Percentiles rank a stretch among this genome's conserved stretches.
phyloP scores from a whole-genome alignment of 768 basidiomycete genomes.

The Scleroderma bovista region DNA sequence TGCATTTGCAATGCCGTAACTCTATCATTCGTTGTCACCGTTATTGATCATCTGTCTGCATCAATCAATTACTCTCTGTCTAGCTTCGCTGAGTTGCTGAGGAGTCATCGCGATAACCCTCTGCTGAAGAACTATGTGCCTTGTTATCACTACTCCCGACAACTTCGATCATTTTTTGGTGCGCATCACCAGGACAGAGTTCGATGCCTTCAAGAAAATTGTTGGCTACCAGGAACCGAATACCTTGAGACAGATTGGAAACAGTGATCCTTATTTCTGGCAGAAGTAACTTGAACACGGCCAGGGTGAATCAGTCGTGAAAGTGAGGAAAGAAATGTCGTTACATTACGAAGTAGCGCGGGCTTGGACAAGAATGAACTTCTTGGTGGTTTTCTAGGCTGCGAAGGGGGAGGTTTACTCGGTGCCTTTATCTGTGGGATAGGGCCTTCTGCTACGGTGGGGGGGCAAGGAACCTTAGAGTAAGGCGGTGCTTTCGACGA shows the following conservation, averaged over 20 bases:
- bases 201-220: slow-evolving; percentile 82
- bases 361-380: slow-evolving; percentile 68
- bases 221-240: slow-evolving; percentile 86
- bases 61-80: background rate
- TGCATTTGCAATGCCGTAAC: background rate
- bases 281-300: slow-evolving; percentile 56
- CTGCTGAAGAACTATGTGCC: slow-evolving; percentile 3
- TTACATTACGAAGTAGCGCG: slow-evolving; percentile 74
- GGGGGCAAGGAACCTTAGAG: slow-evolving; percentile 2
- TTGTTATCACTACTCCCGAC: slow-evolving; percentile 26
- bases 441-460: slow-evolving; percentile 2
- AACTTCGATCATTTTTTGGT: slow-evolving; percentile 58
- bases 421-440: slow-evolving; percentile 11
- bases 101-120: background rate
- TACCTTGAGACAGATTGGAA: slow-evolving; percentile 89
- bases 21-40: background rate
- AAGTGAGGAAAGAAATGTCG: slow-evolving; percentile 12
- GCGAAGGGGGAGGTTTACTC: slow-evolving; percentile 21
- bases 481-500: slow-evolving; percentile 43
- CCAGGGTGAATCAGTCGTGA: background rate
- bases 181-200: slow-evolving; percentile 70
- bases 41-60: background rate
- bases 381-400: slow-evolving; percentile 45
- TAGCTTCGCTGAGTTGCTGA: background rate
- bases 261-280: slow-evolving; percentile 86